Conservation (phyloP, 1,284 basidiomycete genomes). For the Pseudozyma tsukubaensis region DNA sequence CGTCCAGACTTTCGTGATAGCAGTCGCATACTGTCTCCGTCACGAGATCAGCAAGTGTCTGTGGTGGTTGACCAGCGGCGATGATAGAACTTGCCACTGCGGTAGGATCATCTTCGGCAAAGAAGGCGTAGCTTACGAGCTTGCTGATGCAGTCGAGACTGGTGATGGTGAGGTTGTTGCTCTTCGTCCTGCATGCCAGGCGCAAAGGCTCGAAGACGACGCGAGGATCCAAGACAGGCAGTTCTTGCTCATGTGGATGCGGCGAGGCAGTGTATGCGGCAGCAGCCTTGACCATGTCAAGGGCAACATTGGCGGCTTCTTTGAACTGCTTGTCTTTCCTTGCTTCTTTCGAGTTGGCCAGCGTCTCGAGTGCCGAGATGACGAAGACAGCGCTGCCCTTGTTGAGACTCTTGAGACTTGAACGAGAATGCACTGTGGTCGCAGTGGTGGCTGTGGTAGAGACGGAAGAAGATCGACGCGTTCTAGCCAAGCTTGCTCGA, state of each 20-base stretch:
- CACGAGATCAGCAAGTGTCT: slow-evolving; percentile 63
- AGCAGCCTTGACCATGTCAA: slow-evolving; percentile 65
- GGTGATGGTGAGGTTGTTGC: slow-evolving; percentile 60
- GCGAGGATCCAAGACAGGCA: slow-evolving; percentile 60
- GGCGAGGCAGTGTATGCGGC: slow-evolving; percentile 28
- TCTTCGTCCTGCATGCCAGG: slow-evolving; percentile 62
- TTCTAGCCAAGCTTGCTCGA: slow-evolving; percentile 32
- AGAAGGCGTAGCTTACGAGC: slow-evolving; percentile 67
- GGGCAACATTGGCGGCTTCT: slow-evolving; percentile 53
- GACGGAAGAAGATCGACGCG: slow-evolving; percentile 46
- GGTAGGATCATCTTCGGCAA: slow-evolving; percentile 62
- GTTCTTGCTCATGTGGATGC: slow-evolving; percentile 26
- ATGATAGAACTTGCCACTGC: slow-evolving; percentile 25
- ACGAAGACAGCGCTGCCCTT: slow-evolving; percentile 66
- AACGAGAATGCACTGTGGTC: slow-evolving; percentile 51
- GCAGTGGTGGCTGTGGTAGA: slow-evolving; percentile 45
- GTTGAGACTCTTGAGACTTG: slow-evolving; percentile 54
- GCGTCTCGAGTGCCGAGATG: slow-evolving; percentile 62
- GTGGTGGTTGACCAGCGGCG: slow-evolving; percentile 34
- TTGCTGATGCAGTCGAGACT: slow-evolving; percentile 67
- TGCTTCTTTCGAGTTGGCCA: slow-evolving; percentile 62
- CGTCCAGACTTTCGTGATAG: slow-evolving; percentile 64
- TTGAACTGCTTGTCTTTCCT: slow-evolving; percentile 62
- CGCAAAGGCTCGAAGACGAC: slow-evolving; percentile 67
- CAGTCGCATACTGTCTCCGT: slow-evolving; percentile 67